Evolutionary conservation across 208 protist genomes (phyloP), one percentile per base, ranked within the genome.

Genomic region (Acanthamoeba castellanii): DNA sequence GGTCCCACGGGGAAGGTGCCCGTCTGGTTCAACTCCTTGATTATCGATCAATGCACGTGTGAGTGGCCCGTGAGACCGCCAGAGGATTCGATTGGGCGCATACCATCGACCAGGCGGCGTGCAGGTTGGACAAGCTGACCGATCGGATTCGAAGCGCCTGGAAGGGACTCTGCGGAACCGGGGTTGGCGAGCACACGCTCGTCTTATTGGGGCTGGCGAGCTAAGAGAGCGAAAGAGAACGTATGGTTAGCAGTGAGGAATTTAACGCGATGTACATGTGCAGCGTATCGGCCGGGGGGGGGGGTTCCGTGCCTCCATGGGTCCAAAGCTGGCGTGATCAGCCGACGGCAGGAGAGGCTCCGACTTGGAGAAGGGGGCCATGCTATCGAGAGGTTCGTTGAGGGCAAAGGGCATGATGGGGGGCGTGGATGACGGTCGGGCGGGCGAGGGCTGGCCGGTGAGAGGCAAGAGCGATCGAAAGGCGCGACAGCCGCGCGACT

Each of bases 81-180:
- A 30, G 0, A 9, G 70, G 30, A 27, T 78, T 42, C 7, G n/a
- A 78, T 42, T 42, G 30, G 37, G 11, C 13, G 70, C 37, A n/a
- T 78, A 78, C 70, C 22, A 30, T 78, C 37, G n/a, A 78, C 22
- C 5, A 42, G 13, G 66, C 66, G 30, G 66, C 66, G 8, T 34
- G 6, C 14, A 78, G 37, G 70, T 78, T 78, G n/a, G 70, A 78
- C 13, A 78, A n/a, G 70, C 70, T 78, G 70, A 78, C 20, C 32
- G 70, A 78, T 9, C 70, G 70, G 1, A 4, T 78, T 78, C 70
- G 70, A 16, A 78, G 37, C 70, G 70, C 13, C n/a, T 30, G 30
- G 13, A 42, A 30, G n/a, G 70, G 70, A 30, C 22, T 78, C 16
- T 16, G 70, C 16, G 70, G 70, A 16, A 34, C 16, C n/a, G 70